phyloP scores from a whole-genome alignment of 2,329 filamentous ascomycete genomes.

The Akanthomyces dipterigenus region DNA sequence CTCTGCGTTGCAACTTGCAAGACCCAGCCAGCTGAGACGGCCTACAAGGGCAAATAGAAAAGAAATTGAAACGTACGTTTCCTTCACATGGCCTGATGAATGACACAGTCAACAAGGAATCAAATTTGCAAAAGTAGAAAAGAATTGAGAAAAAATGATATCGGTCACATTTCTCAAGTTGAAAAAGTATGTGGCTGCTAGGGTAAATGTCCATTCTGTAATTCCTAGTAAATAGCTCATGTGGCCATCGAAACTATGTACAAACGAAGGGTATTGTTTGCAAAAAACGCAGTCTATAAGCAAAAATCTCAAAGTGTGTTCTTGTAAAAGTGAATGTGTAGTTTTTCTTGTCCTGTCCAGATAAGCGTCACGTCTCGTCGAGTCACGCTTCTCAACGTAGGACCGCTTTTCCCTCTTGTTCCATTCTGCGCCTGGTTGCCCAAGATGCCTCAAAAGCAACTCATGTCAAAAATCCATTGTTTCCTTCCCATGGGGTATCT shows the following conservation, averaged over 20 bases:
- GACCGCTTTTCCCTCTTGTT: neutral
- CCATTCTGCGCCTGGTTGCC: conserved; percentile 3
- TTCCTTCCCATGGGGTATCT: conserved; percentile 10
- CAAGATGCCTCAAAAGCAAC: neutral
- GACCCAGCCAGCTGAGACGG: too few relatives aligned
- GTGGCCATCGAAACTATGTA: neutral
- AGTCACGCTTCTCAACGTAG: neutral
- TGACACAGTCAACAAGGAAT: neutral
- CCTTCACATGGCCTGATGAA: neutral
- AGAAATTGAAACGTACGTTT: too few relatives aligned
- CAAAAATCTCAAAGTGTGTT: neutral
- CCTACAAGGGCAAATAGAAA: too few relatives aligned
- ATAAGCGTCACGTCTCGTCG: neutral
- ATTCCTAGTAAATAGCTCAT: neutral
- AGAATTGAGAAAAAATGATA: neutral
- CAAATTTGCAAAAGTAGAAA: neutral
- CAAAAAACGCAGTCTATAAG: conserved; percentile 3
- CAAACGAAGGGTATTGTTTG: conserved; percentile 1
- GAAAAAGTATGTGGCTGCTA: neutral
- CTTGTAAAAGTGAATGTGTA: neutral
- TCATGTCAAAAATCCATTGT: conserved; percentile 1
- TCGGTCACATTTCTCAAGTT: neutral
- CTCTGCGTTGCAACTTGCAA: too few relatives aligned
- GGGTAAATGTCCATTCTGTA: neutral
- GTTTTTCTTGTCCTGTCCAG: neutral